Percentiles rank a stretch among this genome's conserved stretches.
phyloP scores from a whole-genome alignment of 345 rosid species.

The Melastoma malabathricum region DNA sequence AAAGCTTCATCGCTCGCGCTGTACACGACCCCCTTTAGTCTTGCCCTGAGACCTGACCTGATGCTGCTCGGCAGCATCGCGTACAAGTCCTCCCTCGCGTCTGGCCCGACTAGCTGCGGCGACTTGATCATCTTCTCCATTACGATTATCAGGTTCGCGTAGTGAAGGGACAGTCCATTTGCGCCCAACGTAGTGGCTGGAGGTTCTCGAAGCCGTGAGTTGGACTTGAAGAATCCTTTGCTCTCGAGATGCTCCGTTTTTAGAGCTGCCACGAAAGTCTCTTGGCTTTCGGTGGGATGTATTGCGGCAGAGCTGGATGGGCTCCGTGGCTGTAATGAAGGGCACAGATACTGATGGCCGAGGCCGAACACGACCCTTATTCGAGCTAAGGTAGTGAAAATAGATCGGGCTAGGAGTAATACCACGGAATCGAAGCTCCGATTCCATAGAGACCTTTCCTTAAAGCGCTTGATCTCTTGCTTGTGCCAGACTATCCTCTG shows the following conservation, averaged over 20 bases:
- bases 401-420: constrained; percentile 39
- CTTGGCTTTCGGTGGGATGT: constrained; percentile 35
- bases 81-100: constrained; percentile 83
- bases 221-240: constrained; percentile 43
- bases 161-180: constrained; percentile 67
- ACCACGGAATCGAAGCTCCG: constrained; percentile 61
- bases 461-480: constrained; percentile 67
- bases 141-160: constrained; percentile 68
- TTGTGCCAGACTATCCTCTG: constrained; percentile 51
- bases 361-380: constrained; percentile 63
- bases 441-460: constrained; percentile 77
- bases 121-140: constrained; percentile 93
- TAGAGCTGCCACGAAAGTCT: constrained; percentile 22
- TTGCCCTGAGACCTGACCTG: constrained; percentile 38
- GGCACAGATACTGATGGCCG: constrained; percentile 20
- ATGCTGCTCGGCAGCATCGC: constrained; percentile 71
- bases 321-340: constrained; percentile 44
- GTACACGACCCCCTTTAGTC: constrained; percentile 70
- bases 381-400: constrained; percentile 63
- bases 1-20: constrained; percentile 58
- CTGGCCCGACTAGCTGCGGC: constrained; percentile 82
- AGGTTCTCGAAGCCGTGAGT: constrained; percentile 49
- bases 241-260: constrained; percentile 6
- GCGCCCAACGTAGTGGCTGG: constrained; percentile 68
- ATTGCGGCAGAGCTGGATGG: constrained; percentile 75